These are phyloP conservation scores for Astragalus glycyphyllos DNA, from an alignment of 306 rosid genomes.

Conservation along the genomic window DNA sequence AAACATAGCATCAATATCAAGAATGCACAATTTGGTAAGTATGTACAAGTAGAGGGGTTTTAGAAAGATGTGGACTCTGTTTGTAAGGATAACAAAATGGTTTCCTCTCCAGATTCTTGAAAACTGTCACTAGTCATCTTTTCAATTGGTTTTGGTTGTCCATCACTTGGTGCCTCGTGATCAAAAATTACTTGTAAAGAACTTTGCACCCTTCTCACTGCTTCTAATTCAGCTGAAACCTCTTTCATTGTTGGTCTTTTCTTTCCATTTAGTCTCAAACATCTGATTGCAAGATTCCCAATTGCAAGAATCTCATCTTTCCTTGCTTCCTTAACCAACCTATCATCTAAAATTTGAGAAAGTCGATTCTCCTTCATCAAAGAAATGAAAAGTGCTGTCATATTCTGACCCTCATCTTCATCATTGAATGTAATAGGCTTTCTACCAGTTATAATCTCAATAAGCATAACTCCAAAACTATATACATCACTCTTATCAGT, in stretches of 20 bases:
- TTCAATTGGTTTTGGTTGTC: no score
- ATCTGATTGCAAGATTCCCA: constrained; percentile 50
- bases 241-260: constrained; percentile 61
- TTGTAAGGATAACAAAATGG: neutral
- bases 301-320: constrained; percentile 35
- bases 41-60: neutral
- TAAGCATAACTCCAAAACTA: constrained; percentile 66
- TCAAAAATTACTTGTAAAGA: constrained; percentile 36
- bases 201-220: constrained; percentile 39
- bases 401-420: constrained; percentile 46
- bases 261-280: constrained; percentile 54
- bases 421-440: constrained; percentile 45
- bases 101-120: constrained; percentile 35
- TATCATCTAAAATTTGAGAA: constrained; percentile 46
- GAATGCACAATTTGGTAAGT: no score
- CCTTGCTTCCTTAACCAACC: constrained; percentile 42
- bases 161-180: neutral
- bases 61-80: constrained; percentile 15
- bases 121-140: neutral
- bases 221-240: constrained; percentile 48
- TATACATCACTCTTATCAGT: constrained; percentile 61
- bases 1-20: no score
- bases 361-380: constrained; percentile 44
- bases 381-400: constrained; percentile 54
- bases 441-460: constrained; percentile 59